A percentile compares a stretch with the other conserved stretches of the same genome.
Conservation (phyloP, 192 early-diverging fungal genomes). For the Coemansia sp. region DNA sequence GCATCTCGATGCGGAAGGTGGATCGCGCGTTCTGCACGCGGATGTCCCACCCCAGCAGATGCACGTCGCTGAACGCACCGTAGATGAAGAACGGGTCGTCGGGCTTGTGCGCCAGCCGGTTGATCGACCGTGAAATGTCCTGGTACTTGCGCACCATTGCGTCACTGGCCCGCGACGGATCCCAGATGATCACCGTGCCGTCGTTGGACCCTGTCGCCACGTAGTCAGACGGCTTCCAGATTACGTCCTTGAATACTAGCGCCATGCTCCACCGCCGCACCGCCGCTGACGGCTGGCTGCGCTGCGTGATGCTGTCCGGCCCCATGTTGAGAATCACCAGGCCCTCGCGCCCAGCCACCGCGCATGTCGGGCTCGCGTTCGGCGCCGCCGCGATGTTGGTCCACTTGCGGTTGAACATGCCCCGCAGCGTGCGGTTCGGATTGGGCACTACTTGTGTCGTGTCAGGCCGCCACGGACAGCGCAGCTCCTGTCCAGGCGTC, state of each 20-base stretch:
- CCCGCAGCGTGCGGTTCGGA: conserved; percentile 29
- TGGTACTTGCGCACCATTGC: conserved; percentile 28
- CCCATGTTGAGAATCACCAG: conserved; percentile 36
- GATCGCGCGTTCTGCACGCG: conserved; percentile 16
- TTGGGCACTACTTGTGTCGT: not conserved
- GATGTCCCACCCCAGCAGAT: conserved; percentile 41
- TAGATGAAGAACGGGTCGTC: conserved; percentile 43
- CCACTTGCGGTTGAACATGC: conserved; percentile 19
- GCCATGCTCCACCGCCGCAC: conserved; percentile 29
- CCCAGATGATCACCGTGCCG: conserved; percentile 48
- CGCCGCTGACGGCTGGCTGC: conserved; percentile 6
- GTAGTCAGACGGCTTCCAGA: conserved; percentile 49
- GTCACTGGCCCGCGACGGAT: conserved; percentile 29
- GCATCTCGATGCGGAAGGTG: conserved; percentile 17
- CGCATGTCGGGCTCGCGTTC: conserved; percentile 20
- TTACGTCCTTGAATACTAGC: conserved; percentile 36
- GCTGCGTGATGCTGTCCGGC: conserved; percentile 17
- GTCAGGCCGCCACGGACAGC: conserved; percentile 5
- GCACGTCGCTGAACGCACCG: conserved; percentile 32
- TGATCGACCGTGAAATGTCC: conserved; percentile 29
- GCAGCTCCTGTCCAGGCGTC: not conserved
- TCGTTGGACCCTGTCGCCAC: conserved; percentile 43
- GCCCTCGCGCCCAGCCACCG: conserved; percentile 36
- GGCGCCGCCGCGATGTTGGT: conserved; percentile 36
- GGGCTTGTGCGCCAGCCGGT: conserved; percentile 44